These are phyloP conservation scores for Sanguinoderma infundibulare DNA, from an alignment of 1,284 basidiomycete genomes.

Conservation along the genomic window DNA sequence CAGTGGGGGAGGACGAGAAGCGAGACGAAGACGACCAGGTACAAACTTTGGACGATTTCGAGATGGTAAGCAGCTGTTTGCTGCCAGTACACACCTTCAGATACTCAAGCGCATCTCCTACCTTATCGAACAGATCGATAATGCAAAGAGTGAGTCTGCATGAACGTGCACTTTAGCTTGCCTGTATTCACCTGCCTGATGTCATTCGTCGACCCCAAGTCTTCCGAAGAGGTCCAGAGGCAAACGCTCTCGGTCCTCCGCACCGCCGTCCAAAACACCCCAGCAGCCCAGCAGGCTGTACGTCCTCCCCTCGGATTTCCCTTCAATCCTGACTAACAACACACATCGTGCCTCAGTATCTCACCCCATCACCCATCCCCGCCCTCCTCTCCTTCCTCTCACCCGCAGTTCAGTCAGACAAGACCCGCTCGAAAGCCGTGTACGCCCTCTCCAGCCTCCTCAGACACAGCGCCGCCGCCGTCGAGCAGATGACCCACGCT, in stretches of 20 bases:
- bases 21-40: constrained; percentile 71
- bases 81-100: constrained; percentile 22
- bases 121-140: constrained; percentile 94
- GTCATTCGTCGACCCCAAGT: constrained; percentile 51
- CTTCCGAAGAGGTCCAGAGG: constrained; percentile 67
- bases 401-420: constrained; percentile 50
- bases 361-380: constrained; percentile 71
- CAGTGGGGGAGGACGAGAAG: constrained; percentile 67
- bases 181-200: background rate
- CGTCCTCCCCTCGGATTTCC: constrained; percentile 39
- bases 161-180: background rate
- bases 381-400: constrained; percentile 67
- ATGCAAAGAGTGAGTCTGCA: constrained; percentile 81
- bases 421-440: constrained; percentile 81
- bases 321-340: background rate
- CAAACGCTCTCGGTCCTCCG: constrained; percentile 92
- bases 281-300: constrained; percentile 86
- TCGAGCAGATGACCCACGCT: constrained; percentile 57
- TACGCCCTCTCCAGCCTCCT: constrained; percentile 87
- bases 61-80: constrained; percentile 71
- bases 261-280: constrained; percentile 96
- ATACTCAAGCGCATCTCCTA: constrained; percentile 34
- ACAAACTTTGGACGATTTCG: constrained; percentile 89
- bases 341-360: constrained; percentile 56
- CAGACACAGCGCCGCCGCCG: constrained; percentile 81